Evolutionary conservation across 306 rosid species (phyloP), one percentile per base, ranked within the genome.

Genomic region (Gastrolobium villosum): DNA sequence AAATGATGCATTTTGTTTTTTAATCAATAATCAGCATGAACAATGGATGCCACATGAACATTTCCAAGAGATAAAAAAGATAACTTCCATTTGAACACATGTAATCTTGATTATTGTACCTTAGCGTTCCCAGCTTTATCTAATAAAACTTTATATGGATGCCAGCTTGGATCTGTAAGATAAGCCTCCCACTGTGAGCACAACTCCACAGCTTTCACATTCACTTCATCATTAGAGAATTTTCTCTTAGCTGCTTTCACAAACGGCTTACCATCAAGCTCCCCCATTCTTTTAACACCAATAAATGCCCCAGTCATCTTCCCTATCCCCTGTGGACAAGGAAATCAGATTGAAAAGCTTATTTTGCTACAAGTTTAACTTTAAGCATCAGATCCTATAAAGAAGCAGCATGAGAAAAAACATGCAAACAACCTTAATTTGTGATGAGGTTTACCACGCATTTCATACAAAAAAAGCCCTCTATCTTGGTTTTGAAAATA

Each of bases 131-230:
- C 86, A 37, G 64, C 71, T 48, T 56, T 55, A 13, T 83, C 86
- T 10, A 4, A 15, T 31, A 88, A 30, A n/a, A 86, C 46, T 86
- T 86, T 89, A 37, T 85, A 85, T n/a, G 99, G 99, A 72, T 88
- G 86, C 99, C 99, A 94, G 64, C 20, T 83, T n/a, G 99, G 89
- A 73, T 94, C 92, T 49, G 84, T 50, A 72, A 92, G 84, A 79
- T 88, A 41, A 3, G 2, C 82, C 55, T 94, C 95, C 90, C 94
- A 94, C 56, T 45, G 64, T 8, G 88, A 87, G 71, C 92, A 91
- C 67, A 62, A 26, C 80, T 81, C 78, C 20, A 68, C 0, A 0
- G 92, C 89, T 79, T 85, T 87, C 15, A 80, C 46, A 36, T 60
- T 70, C 48, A 52, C 88, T 65, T 81, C 89, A 4, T 79, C 82